phyloP scores from a whole-genome alignment of 805 yeast species.

The Barnettozyma salicaria region DNA sequence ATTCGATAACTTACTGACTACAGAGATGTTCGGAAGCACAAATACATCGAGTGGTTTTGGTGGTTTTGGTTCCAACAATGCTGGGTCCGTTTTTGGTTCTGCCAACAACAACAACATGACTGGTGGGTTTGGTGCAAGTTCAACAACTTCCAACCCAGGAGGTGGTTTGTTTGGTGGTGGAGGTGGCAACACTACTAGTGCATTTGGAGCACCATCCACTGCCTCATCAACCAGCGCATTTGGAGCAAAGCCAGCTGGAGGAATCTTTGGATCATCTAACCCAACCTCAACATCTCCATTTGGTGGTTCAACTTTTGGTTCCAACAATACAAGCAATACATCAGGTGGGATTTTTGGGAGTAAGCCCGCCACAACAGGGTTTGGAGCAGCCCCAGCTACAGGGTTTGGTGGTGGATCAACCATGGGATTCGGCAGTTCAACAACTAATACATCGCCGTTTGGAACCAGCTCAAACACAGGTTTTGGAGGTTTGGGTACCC shows the following conservation, averaged over 20 bases:
- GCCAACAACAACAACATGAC: constrained; percentile 17
- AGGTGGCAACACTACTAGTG: constrained; percentile 19
- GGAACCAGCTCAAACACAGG: constrained; percentile 26
- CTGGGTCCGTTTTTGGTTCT: constrained; percentile 27
- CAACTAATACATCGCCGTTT: constrained; percentile 36
- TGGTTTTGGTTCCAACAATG: constrained; percentile 27
- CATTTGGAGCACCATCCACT: constrained; percentile 19
- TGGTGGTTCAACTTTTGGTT: constrained; percentile 35
- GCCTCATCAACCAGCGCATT: constrained; percentile 11
- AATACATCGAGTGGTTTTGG: constrained; percentile 28
- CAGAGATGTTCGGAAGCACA: constrained; percentile 25
- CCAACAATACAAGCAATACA: constrained; percentile 22
- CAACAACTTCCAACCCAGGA: constrained; percentile 23
- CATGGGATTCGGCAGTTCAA: constrained; percentile 26
- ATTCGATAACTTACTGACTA: too few species aligned
- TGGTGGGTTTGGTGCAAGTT: constrained; percentile 24
- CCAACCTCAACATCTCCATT: constrained; percentile 23
- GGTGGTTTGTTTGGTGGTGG: constrained; percentile 36
- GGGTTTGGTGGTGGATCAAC: constrained; percentile 9
- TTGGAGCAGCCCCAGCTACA: constrained; percentile 15
- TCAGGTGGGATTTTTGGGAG: constrained; percentile 38
- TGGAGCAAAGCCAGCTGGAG: constrained; percentile 26
- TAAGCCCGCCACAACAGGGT: constrained; percentile 24
- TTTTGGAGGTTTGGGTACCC: constrained; percentile 22
- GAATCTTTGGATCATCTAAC: constrained; percentile 16